Base-by-base conservation (phyloP, 495 filamentous ascomycete species). In the Trichoderma asperelloides region DNA sequence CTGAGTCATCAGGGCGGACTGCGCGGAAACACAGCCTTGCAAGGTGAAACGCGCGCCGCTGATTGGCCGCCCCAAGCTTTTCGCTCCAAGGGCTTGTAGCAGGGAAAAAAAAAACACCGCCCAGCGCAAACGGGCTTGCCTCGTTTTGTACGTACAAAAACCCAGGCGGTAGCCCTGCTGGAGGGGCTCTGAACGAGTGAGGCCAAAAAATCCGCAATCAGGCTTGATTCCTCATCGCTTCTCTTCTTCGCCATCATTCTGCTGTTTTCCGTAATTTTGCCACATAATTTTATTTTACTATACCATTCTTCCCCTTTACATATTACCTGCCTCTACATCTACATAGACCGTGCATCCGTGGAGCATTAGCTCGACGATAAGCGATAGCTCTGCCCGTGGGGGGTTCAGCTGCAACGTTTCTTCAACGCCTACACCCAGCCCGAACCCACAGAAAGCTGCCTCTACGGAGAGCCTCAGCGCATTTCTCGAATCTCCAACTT, bases 131-230 rank as follows among this genome's bases (percentile, higher is more conserved):
- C 28, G 55, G 23, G 27, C 25, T 25, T 60, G 55, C 55, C 55
- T 30, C 55, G 55, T 60, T 60, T 60, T 7, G 43, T 18, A 3
- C 3, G 55, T 30, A 60, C 55, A 55, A 55, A 49, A 55, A 16
- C 49, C 49, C 21, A 21, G 30, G 33, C 33, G 33, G 33, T 37
- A 7, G 33, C 33, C 33, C 33, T 37, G 55, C 27, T 60, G 25
- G 55, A 60, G 55, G 49, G 49, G 62, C 43, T 27, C 33, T 7
- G 33, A 37, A 37, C 33, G 18, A 37, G 41, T 30, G 65, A 40
- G n/a, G 23, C 64, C 7, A 70, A 67, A 62, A 67, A 66, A 60
- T 37, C 25, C 55, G 55, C 55, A 33, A 11, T 21, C 27, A 63
- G 7, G 60, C 66, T 55, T 74, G n/a, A n/a, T n/a, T n/a, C n/a